Base-by-base conservation (phyloP, 2,329 filamentous ascomycete species). In the Ciborinia camelliae region DNA sequence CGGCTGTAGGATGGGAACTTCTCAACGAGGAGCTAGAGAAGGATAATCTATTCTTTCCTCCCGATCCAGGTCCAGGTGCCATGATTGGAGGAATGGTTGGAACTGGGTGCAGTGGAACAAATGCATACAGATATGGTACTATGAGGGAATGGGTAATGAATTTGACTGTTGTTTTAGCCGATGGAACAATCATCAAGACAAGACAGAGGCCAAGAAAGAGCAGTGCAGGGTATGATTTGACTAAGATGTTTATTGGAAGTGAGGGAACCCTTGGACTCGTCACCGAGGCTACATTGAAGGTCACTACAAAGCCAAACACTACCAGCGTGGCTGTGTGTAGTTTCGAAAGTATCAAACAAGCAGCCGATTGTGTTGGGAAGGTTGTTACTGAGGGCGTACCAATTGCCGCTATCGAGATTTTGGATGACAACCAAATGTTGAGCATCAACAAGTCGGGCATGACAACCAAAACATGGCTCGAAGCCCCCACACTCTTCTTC, bases 141-240 rank as follows among this genome's bases (percentile, higher is more conserved):
- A 97, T 97, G 92, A 88, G 91, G 68, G 92, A 97, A 75, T 97
- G 92, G 92, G 93, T 97, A 15, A 79, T 96, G 28, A 90, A 86
- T 62, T 78, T 97, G 70, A 97, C 92, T 0, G 91, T 96, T 4
- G 92, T 97, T 14, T 82, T 97, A 72, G 92, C 92, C 23, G 93
- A 97, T 76, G 92, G 92, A 58, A 96, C 92, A 1, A 78, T 97
- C 60, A 89, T 97, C 78, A 94, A 93, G 81, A 97, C 93, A 14
- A 84, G 90, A 68, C 92, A 96, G 77, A 85, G 92, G 57, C 92
- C 92, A 14, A 85, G 92, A 70, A 97, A 97, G 81, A 93, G 90
- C 73, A 92, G 89, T 63, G 93, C 93, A 39, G 93, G 93, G 32
- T 97, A 97, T 78, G 92, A 97, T 76, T 83, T 97, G 60, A 97